Evolutionary conservation across 805 yeast genomes (phyloP).

Genomic region (Yamadazyma paraphyllophila): DNA sequence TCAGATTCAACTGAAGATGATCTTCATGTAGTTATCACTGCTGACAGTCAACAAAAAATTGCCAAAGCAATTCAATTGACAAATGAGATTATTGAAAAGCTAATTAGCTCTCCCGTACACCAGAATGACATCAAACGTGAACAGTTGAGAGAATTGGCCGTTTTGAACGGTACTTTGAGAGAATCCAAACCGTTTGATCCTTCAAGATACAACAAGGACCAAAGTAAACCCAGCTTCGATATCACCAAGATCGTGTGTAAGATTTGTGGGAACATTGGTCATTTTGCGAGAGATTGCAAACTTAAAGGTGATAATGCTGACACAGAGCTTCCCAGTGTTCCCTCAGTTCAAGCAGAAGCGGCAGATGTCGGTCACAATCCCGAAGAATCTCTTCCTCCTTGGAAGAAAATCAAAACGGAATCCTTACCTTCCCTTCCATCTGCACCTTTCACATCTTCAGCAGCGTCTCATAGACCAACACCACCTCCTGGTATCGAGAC

Average conservation of each 20-base stretch:
- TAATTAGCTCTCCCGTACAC: conserved; percentile 87
- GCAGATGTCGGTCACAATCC: neutral
- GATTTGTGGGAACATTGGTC: conserved; percentile 81
- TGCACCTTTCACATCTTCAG: conserved; percentile 11
- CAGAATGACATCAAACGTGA: conserved; percentile 88
- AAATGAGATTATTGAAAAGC: conserved; percentile 73
- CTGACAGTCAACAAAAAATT: conserved; percentile 76
- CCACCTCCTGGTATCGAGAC: conserved; percentile 21
- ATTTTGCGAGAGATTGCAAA: conserved; percentile 84
- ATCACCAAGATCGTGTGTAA: conserved; percentile 62
- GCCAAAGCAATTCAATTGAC: conserved; percentile 72
- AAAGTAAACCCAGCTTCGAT: conserved; percentile 40
- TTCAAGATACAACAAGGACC: conserved; percentile 14
- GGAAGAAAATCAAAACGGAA: conserved; percentile 25
- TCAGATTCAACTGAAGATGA: conserved; percentile 53
- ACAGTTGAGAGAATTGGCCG: conserved; percentile 89
- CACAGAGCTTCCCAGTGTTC: neutral
- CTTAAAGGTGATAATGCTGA: conserved; percentile 30
- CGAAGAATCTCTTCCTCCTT: conserved; percentile 16
- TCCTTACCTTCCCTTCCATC: conserved; percentile 4
- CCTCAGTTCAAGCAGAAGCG: neutral
- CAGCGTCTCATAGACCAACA: conserved; percentile 8
- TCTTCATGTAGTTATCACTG: conserved; percentile 81
- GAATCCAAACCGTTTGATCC: conserved; percentile 64
- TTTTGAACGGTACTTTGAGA: conserved; percentile 89